A percentile compares a stretch with the other conserved stretches of the same genome.
Evolutionary conservation across 192 early-diverging fungal genomes (phyloP).

Genomic region (Dispira parvispora): DNA sequence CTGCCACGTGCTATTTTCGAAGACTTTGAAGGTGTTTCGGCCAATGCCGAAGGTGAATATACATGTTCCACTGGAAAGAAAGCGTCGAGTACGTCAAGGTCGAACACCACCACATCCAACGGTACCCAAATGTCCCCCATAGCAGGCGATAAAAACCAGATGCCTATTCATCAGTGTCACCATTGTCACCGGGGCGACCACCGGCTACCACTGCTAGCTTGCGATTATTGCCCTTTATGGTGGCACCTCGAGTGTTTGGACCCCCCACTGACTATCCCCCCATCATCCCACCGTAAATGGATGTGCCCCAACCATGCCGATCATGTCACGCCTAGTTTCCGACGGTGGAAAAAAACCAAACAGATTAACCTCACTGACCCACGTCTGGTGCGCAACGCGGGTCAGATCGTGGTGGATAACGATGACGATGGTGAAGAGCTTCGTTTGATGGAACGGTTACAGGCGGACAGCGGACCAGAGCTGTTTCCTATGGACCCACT

Average conservation of each 20-base stretch:
- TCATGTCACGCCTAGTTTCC: neutral
- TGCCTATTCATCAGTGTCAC: neutral
- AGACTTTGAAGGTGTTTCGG: constrained; percentile 6
- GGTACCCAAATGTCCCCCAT: too few species aligned
- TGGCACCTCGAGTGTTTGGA: constrained; percentile 38
- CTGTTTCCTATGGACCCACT: too few species aligned
- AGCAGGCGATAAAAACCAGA: too few species aligned
- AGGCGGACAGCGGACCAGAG: too few species aligned
- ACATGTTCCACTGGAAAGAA: too few species aligned
- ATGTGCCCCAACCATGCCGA: constrained; percentile 36
- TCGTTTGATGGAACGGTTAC: too few species aligned
- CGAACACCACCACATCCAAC: too few species aligned
- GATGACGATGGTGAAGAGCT: neutral
- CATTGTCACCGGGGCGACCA: neutral
- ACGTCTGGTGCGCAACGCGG: neutral
- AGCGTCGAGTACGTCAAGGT: too few species aligned
- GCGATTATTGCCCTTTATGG: constrained; percentile 30
- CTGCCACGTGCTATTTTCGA: neutral
- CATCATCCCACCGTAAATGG: constrained; percentile 27
- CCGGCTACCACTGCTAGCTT: constrained; percentile 22
- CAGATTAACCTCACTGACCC: neutral
- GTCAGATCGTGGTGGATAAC: neutral
- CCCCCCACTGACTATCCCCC: constrained; percentile 28
- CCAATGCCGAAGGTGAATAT: too few species aligned
- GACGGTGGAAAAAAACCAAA: constrained; percentile 3